A percentile compares a stretch with the other conserved stretches of the same genome.
phyloP scores from a whole-genome alignment of 768 basidiomycete species.

The Podaxis sp. region DNA sequence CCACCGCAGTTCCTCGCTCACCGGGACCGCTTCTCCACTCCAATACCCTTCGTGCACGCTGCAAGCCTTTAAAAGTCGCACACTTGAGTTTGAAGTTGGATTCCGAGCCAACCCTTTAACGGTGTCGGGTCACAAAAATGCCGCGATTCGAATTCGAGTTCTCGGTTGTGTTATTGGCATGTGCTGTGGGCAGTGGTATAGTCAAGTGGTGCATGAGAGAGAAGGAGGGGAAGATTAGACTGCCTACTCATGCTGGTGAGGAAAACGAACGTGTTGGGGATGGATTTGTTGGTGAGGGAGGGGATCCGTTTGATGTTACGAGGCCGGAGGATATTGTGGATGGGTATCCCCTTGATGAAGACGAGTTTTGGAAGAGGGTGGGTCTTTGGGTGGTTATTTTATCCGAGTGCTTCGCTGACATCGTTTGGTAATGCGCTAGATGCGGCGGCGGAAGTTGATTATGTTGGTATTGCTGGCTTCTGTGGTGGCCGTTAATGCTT shows the following conservation, averaged over 20 bases:
- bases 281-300: constrained; percentile 17
- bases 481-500: constrained; percentile 50
- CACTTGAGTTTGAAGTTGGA: background rate
- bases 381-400: constrained; percentile 29
- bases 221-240: constrained; percentile 44
- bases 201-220: constrained; percentile 40
- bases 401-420: background rate
- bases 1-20: background rate
- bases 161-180: constrained; percentile 44
- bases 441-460: constrained; percentile 57
- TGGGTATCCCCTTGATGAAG: constrained; percentile 32
- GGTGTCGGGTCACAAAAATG: constrained; percentile 30
- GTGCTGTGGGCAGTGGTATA: constrained; percentile 44
- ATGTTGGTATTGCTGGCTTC: constrained; percentile 44
- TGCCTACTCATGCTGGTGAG: constrained; percentile 21
- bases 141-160: constrained; percentile 58
- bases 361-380: constrained; percentile 31
- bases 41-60: background rate
- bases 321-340: constrained; percentile 58
- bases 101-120: background rate
- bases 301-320: constrained; percentile 47
- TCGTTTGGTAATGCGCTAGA: constrained; percentile 35
- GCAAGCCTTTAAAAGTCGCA: background rate
- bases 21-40: background rate
- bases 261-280: constrained; percentile 10